These are phyloP conservation scores for Cubamyces sp. DNA, from an alignment of 768 basidiomycete genomes.

Conservation along the genomic window DNA sequence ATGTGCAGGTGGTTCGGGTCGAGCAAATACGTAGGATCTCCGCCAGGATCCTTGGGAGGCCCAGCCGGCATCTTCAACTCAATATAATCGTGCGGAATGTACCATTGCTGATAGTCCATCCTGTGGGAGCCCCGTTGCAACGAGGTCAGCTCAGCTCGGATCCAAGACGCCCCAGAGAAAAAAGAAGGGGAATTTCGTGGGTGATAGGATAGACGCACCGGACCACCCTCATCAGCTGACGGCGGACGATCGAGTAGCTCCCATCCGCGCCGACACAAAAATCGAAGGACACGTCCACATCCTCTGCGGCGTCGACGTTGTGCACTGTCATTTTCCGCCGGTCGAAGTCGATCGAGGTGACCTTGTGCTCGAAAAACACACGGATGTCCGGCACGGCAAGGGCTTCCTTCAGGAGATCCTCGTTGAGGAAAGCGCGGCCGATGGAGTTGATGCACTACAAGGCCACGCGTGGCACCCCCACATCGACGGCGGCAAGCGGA, in stretches of 20 bases:
- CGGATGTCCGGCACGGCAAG: constrained; percentile 64
- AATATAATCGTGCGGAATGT: constrained; percentile 94
- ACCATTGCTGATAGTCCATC: constrained; percentile 94
- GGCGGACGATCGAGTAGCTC: constrained; percentile 87
- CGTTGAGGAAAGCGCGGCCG: constrained; percentile 85
- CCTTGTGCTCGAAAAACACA: constrained; percentile 81
- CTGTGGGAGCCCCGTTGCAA: constrained; percentile 45
- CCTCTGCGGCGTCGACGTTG: constrained; percentile 47
- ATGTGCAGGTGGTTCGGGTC: constrained; percentile 98
- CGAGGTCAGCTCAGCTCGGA: constrained; percentile 12
- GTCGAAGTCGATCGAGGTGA: constrained; percentile 77
- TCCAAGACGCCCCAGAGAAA: constrained; percentile 4
- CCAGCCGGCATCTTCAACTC: constrained; percentile 95
- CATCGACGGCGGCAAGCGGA: constrained; percentile 15
- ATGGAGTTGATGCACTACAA: constrained; percentile 91
- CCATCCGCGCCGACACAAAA: constrained; percentile 94
- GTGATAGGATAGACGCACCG: constrained; percentile 58
- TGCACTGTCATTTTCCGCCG: constrained; percentile 56
- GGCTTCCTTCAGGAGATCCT: constrained; percentile 79
- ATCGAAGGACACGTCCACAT: constrained; percentile 62
- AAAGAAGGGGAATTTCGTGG: constrained; percentile 26
- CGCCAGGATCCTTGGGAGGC: constrained; percentile 50
- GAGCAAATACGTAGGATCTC: constrained; percentile 73
- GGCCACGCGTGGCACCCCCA: background rate
- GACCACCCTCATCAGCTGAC: constrained; percentile 94